Base-by-base conservation (phyloP, 2,329 filamentous ascomycete genomes). In the Lizonia empirigonia region DNA sequence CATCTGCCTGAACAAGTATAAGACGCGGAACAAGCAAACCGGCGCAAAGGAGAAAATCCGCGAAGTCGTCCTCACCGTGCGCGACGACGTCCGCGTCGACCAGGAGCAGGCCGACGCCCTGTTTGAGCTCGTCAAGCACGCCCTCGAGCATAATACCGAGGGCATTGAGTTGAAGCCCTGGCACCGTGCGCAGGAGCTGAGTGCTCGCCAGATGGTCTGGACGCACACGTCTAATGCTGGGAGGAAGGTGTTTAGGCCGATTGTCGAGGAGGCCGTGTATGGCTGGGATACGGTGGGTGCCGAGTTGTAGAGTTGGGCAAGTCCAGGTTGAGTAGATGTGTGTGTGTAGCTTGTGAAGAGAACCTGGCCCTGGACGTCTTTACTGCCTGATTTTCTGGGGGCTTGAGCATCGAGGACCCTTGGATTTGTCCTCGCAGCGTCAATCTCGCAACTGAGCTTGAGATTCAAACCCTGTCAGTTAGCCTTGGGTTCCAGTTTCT, bases 1-100 rank as follows among this genome's bases (percentile, higher is more conserved):
- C 55, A 69, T 79, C 27, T 71, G 71, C 5, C 59, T 79, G 24
- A 79, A 76, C 69, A 78, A 78, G 56, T 77, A 78, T 68, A 79
- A 78, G 54, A 63, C 70, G 49, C 62, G 66, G 37, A 67, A 74
- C 53, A 61, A 69, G 44, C 56, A 72, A 7, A 67, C 69, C 1
- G 63, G 65, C 49, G 74, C 77, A 68, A 79, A 78, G 67, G 68
- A 69, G 55, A 79, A 78, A 62, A 68, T 78, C 16, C 67, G 77
- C n/a, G 77, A 79, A 60, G 74, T 79, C 34, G 74, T 77, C 5
- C 67, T 79, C 0, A 70, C 73, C 0, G 77, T 79, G 7, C 64
- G 77, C 23, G 75, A 74, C 22, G 77, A 79, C 44, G 75, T 78
- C 7, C 63, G 77, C 1, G 77, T 79, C 45, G 72, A 76, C 46